A percentile compares a stretch with the other conserved stretches of the same genome.
These are phyloP conservation scores for Annulohypoxylon bovei DNA, from an alignment of 495 filamentous ascomycete genomes.

Conservation along the genomic window DNA sequence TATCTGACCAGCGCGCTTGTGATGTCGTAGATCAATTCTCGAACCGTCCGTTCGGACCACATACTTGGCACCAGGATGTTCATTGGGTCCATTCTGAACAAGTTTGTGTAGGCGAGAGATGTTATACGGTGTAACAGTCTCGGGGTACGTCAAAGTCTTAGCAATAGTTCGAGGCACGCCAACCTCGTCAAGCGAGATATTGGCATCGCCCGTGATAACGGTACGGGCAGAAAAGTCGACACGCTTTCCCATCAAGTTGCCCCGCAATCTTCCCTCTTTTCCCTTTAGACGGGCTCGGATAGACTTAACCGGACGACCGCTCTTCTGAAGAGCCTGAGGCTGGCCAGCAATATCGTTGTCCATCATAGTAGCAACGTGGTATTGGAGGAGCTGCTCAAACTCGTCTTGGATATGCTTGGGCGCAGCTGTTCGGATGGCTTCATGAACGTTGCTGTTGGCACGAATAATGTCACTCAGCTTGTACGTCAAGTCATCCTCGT, in stretches of 20 bases:
- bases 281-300: constrained; percentile 97
- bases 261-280: constrained; percentile 95
- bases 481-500: constrained; percentile 98
- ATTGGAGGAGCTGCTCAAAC: constrained; percentile 92
- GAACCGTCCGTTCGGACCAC: constrained; percentile 92
- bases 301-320: constrained; percentile 92
- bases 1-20: constrained; percentile 83
- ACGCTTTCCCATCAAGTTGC: constrained; percentile 99
- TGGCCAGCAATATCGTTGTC: constrained; percentile 98
- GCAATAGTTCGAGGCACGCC: constrained; percentile 93
- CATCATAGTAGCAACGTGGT: constrained; percentile 99
- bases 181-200: constrained; percentile 94
- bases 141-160: constrained; percentile 89
- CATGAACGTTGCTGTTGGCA: constrained; percentile 91
- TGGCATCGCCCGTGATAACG: constrained; percentile 98
- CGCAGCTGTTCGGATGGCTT: constrained; percentile 87
- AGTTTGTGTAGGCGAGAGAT: constrained; percentile 88
- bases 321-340: constrained; percentile 95
- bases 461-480: constrained; percentile 98
- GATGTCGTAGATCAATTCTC: constrained; percentile 91
- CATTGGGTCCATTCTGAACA: constrained; percentile 91
- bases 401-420: constrained; percentile 88
- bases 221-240: constrained; percentile 99
- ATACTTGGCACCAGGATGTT: constrained; percentile 94
- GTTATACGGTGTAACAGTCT: constrained; percentile 98